These are phyloP conservation scores for Epicoccum sorghinum DNA, from an alignment of 2,329 filamentous ascomycete genomes.

Conservation along the genomic window DNA sequence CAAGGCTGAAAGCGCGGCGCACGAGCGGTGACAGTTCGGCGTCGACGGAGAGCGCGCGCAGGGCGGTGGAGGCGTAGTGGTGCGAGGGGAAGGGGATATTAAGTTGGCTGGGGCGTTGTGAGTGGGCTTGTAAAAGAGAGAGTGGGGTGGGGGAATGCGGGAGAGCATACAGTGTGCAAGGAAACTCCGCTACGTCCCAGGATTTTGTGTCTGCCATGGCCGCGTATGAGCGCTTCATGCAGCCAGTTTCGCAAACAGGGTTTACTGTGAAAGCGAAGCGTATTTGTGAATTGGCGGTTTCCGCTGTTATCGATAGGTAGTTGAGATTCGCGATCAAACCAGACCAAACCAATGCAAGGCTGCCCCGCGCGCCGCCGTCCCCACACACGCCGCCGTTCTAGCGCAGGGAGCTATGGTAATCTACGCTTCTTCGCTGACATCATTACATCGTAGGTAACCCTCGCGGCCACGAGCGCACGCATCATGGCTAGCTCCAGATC, in stretches of 20 bases:
- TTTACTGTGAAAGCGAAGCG: no score
- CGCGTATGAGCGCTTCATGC: slow-evolving; percentile 12
- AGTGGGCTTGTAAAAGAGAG: not conserved
- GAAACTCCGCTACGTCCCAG: slow-evolving; percentile 39
- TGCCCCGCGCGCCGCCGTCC: slow-evolving; percentile 5
- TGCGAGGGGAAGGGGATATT: slow-evolving; percentile 80
- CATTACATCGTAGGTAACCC: slow-evolving; percentile 1
- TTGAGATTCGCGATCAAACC: not conserved
- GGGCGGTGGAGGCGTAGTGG: slow-evolving; percentile 77
- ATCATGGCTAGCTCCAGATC: slow-evolving; percentile 20
- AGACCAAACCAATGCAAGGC: not conserved
- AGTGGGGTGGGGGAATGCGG: not conserved
- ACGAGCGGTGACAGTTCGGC: slow-evolving; percentile 87
- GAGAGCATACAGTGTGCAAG: slow-evolving; percentile 47
- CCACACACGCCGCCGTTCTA: not conserved
- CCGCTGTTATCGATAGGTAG: slow-evolving; percentile 8
- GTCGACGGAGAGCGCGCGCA: slow-evolving; percentile 81
- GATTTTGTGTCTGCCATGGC: slow-evolving; percentile 22
- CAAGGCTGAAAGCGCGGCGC: slow-evolving; percentile 69
- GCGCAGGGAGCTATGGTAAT: slow-evolving; percentile 23
- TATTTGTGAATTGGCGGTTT: no score
- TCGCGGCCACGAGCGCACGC: slow-evolving; percentile 12
- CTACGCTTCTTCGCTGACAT: not conserved
- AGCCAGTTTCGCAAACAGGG: no score
- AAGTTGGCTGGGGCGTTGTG: slow-evolving; percentile 62